phyloP scores from a whole-genome alignment of 495 filamentous ascomycete species.

The Hypoxylon subgilvum region DNA sequence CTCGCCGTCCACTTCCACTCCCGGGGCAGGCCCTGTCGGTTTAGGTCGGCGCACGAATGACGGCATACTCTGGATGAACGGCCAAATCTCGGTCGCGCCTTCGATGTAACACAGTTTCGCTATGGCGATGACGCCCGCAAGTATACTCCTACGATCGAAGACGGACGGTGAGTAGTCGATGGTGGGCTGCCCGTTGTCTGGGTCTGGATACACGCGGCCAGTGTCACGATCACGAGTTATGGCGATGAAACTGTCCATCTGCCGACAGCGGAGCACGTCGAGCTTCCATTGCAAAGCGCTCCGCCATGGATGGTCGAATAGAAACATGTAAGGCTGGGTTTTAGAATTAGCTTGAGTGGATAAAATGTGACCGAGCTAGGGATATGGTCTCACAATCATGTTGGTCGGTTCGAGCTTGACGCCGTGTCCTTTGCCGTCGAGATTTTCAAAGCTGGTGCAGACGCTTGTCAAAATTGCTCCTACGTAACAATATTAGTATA shows the following conservation, averaged over 20 bases:
- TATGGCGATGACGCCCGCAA: constrained; percentile 72
- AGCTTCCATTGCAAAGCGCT: constrained; percentile 72
- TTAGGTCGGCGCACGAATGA: constrained; percentile 65
- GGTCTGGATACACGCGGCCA: constrained; percentile 78
- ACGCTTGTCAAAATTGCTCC: constrained; percentile 75
- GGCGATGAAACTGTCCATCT: constrained; percentile 70
- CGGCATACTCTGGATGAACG: constrained; percentile 62
- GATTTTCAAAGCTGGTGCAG: constrained; percentile 77
- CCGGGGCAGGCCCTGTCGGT: constrained; percentile 13
- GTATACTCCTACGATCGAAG: constrained; percentile 70
- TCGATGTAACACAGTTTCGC: constrained; percentile 77
- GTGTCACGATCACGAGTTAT: constrained; percentile 73
- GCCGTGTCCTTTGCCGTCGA: constrained; percentile 84
- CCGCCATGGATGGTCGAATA: constrained; percentile 67
- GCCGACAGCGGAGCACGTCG: constrained; percentile 63
- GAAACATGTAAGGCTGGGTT: constrained; percentile 44
- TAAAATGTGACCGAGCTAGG: background rate
- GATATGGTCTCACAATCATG: constrained; percentile 57
- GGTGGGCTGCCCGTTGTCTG: constrained; percentile 64
- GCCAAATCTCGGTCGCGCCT: constrained; percentile 79
- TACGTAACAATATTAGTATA: constrained; percentile 12
- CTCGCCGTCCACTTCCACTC: constrained; percentile 20
- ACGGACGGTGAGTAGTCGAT: constrained; percentile 71
- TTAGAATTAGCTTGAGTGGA: background rate
- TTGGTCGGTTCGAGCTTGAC: constrained; percentile 74